These are phyloP conservation scores for Aspergillus affinis DNA, from an alignment of 495 filamentous ascomycete genomes.

Conservation along the genomic window DNA sequence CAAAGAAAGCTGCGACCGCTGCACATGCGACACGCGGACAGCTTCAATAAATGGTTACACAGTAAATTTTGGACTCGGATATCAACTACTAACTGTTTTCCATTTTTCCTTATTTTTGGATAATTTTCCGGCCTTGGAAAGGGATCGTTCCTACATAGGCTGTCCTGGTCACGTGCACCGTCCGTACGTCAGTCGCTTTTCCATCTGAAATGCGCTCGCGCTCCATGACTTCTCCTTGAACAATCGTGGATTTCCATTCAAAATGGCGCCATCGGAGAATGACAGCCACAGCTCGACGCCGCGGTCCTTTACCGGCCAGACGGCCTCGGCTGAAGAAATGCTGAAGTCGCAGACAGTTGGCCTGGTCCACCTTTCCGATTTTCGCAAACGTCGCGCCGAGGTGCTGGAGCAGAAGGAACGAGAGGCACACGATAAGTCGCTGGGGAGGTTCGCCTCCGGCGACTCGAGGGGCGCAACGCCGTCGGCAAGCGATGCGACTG, in stretches of 20 bases:
- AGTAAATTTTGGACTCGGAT: too few relatives aligned
- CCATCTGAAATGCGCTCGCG: not conserved
- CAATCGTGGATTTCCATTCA: slow-evolving; percentile 6
- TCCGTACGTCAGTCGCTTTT: not conserved
- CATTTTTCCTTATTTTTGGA: too few relatives aligned
- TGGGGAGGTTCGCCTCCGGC: slow-evolving; percentile 49
- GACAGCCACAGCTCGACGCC: slow-evolving; percentile 41
- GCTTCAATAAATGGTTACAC: too few relatives aligned
- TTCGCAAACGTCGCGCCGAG: slow-evolving; percentile 95
- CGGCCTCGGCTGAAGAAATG: slow-evolving; percentile 81
- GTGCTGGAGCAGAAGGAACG: slow-evolving; percentile 87
- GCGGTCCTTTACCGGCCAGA: slow-evolving; percentile 71
- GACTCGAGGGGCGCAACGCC: slow-evolving; percentile 55
- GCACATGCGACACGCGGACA: too few relatives aligned
- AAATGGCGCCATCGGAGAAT: slow-evolving; percentile 39
- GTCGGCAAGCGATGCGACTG: slow-evolving; percentile 50
- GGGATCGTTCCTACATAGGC: too few relatives aligned
- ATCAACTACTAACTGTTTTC: too few relatives aligned
- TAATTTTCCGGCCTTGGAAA: not conserved
- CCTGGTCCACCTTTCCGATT: slow-evolving; percentile 87
- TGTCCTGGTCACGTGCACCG: not conserved
- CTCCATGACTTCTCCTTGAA: not conserved
- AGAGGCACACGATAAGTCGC: slow-evolving; percentile 66
- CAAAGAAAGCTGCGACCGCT: not conserved
- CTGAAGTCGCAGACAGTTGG: slow-evolving; percentile 91